Evolutionary conservation across 176 grass and related monocot species (phyloP).

Genomic region (Secale cereale): DNA sequence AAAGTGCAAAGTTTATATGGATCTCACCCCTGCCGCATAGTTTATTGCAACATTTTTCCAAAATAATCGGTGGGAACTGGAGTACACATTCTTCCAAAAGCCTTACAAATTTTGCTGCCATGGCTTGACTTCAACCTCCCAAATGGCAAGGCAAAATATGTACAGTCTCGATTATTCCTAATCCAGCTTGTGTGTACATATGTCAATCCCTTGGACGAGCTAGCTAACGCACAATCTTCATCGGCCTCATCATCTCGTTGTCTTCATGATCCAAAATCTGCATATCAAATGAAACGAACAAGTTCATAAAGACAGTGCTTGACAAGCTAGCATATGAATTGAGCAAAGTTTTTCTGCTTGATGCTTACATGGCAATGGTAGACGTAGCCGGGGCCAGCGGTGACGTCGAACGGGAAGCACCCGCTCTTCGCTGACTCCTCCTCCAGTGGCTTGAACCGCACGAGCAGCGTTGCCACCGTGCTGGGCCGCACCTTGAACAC

Average conservation of each 20-base stretch:
- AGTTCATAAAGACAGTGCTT: no score
- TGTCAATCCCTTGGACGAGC: no score
- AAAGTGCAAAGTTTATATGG: no score
- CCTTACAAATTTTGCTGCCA: no score
- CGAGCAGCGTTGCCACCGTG: conserved; percentile 50
- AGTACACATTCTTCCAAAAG: no score
- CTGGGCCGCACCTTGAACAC: conserved; percentile 74
- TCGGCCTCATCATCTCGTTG: conserved; percentile 95
- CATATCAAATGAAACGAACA: background rate
- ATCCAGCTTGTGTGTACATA: no score
- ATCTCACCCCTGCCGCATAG: no score
- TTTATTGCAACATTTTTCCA: no score
- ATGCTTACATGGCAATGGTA: conserved; percentile 88
- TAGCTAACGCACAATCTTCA: conserved; percentile 57
- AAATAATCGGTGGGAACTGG: no score
- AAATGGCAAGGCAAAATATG: no score
- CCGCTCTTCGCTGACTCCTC: background rate
- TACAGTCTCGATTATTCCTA: no score
- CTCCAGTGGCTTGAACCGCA: conserved; percentile 61
- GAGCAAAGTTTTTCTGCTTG: background rate
- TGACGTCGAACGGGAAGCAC: conserved; percentile 60
- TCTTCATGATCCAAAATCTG: conserved; percentile 94
- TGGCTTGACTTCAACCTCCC: no score
- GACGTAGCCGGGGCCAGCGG: conserved; percentile 71
- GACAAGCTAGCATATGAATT: background rate